A percentile compares a stretch with the other conserved stretches of the same genome.
These are phyloP conservation scores for Nakazawaea holstii DNA, from an alignment of 805 yeast species.

Conservation along the genomic window DNA sequence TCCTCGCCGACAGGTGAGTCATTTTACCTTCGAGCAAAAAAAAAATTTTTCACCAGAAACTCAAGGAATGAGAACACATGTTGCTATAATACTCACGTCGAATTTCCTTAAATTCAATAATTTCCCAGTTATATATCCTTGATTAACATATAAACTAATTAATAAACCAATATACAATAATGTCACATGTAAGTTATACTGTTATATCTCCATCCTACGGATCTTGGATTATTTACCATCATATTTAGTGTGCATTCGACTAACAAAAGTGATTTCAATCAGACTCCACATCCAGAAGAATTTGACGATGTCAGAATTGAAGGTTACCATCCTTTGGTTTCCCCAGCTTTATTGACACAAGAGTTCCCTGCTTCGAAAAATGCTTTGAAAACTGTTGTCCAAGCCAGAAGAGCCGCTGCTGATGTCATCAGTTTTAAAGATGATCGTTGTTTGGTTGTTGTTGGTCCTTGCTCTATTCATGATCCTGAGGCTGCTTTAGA, in stretches of 20 bases:
- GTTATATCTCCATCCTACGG: neutral
- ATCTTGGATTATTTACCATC: neutral
- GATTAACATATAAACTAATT: too few species aligned
- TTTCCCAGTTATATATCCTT: too few species aligned
- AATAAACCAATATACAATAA: neutral
- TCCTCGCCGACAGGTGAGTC: neutral
- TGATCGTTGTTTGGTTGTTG: conserved; percentile 82
- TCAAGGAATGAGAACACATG: neutral
- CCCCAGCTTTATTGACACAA: conserved; percentile 86
- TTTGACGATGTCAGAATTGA: conserved; percentile 71
- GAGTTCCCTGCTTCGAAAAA: conserved; percentile 65
- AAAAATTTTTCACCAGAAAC: neutral
- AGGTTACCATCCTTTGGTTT: conserved; percentile 91
- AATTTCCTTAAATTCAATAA: too few species aligned
- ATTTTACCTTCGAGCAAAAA: neutral
- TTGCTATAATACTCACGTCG: too few species aligned
- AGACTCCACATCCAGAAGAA: conserved; percentile 57
- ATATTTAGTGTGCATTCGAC: neutral
- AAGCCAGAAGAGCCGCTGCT: conserved; percentile 76
- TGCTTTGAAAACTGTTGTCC: conserved; percentile 57
- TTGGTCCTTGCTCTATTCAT: conserved; percentile 97
- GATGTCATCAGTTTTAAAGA: conserved; percentile 68
- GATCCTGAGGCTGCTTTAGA: conserved; percentile 87
- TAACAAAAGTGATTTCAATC: neutral
- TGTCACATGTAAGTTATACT: conserved; percentile 2